phyloP scores from a whole-genome alignment of 225 moss, liverwort and hornwort species.

The Thuidium tamariscinum region DNA sequence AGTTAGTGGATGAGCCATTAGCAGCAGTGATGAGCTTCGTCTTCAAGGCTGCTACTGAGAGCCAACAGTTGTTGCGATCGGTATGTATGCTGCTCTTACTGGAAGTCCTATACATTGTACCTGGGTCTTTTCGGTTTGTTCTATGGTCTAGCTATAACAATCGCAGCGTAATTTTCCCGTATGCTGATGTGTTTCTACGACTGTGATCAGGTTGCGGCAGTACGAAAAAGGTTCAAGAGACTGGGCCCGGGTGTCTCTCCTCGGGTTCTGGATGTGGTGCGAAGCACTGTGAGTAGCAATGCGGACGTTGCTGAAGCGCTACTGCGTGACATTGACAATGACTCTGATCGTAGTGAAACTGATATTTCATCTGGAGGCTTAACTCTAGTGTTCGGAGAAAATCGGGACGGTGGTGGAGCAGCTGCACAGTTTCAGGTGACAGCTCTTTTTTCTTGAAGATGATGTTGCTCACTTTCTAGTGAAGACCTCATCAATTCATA shows the following conservation, averaged over 20 bases:
- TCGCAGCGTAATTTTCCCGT: background rate
- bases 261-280: conserved; percentile 92
- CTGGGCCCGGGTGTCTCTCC: conserved; percentile 93
- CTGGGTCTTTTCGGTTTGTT: background rate
- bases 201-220: conserved; percentile 70
- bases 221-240: conserved; percentile 93
- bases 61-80: conserved; percentile 84
- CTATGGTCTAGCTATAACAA: background rate
- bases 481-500: background rate
- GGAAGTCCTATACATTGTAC: background rate
- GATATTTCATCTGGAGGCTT: conserved; percentile 69
- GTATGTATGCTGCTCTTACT: conserved; percentile 17
- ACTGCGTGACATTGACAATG: conserved; percentile 91
- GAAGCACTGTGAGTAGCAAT: conserved; percentile 85
- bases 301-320: conserved; percentile 93
- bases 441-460: background rate
- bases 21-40: conserved; percentile 94
- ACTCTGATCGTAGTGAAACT: conserved; percentile 91
- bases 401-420: conserved; percentile 80
- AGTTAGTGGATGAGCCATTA: conserved; percentile 89
- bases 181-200: background rate
- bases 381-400: conserved; percentile 66
- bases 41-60: conserved; percentile 94
- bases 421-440: conserved; percentile 55
- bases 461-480: background rate